Conservation (phyloP, 139 green algal species). For the Astrephomene gubernaculifera region DNA sequence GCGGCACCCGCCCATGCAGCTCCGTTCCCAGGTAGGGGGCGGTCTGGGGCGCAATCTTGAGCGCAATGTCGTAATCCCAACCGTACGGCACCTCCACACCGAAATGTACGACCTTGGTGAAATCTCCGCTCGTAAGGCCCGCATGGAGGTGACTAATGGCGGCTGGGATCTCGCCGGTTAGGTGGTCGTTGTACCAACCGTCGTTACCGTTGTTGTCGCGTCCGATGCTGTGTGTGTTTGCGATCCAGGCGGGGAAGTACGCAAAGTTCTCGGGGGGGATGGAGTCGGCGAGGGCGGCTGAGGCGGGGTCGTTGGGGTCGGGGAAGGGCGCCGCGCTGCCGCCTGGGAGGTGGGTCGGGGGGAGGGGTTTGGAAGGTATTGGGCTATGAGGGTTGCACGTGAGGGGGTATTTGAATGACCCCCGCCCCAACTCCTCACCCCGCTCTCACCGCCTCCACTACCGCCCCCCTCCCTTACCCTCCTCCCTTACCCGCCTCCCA, state of each 20-base stretch:
- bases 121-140: constrained; percentile 3
- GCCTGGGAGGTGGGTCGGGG: background rate
- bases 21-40: constrained; percentile 31
- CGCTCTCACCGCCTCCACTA: too few species aligned
- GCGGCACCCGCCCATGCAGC: constrained; percentile 1
- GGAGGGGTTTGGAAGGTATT: too few species aligned
- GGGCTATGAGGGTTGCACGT: too few species aligned
- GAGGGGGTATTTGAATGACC: too few species aligned
- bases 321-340: constrained; percentile 22
- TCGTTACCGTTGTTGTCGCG: constrained; percentile 8
- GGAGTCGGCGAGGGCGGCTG: background rate
- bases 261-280: constrained; percentile 27
- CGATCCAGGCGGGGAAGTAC: constrained; percentile 33
- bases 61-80: constrained; percentile 22
- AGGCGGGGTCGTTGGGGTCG: constrained; percentile 17
- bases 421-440: too few species aligned
- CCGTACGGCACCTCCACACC: constrained; percentile 26
- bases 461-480: too few species aligned
- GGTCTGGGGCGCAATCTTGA: background rate
- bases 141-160: constrained; percentile 36
- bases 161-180: background rate
- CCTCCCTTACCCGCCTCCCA: too few species aligned
- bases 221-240: constrained; percentile 23
- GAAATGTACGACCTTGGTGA: constrained; percentile 19
- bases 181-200: constrained; percentile 23